These are phyloP conservation scores for Barnettozyma californica DNA, from an alignment of 805 yeast genomes.

Conservation along the genomic window DNA sequence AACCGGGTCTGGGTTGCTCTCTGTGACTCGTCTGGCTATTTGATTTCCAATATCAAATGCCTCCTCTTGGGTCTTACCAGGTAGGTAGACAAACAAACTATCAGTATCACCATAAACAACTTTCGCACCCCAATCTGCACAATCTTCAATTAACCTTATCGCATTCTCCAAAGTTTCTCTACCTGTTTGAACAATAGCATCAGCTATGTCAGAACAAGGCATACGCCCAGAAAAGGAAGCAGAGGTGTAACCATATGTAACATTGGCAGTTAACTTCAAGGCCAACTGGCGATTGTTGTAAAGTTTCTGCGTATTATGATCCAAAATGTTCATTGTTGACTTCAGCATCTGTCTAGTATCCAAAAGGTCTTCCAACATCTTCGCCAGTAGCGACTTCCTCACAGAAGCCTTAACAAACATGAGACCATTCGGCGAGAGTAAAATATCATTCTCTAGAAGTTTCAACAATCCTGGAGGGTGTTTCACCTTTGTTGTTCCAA, in stretches of 20 bases:
- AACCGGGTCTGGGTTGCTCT: constrained; percentile 72
- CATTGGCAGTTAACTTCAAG: constrained; percentile 85
- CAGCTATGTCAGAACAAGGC: constrained; percentile 96
- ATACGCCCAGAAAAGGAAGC: constrained; percentile 95
- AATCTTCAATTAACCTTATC: constrained; percentile 57
- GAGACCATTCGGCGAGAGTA: constrained; percentile 81
- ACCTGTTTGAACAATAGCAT: constrained; percentile 87
- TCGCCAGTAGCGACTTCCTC: constrained; percentile 69
- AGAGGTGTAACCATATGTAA: constrained; percentile 92
- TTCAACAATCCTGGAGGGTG: constrained; percentile 55
- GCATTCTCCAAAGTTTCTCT: constrained; percentile 77
- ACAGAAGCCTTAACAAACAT: constrained; percentile 64
- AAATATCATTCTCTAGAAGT: constrained; percentile 47
- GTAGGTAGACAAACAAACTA: constrained; percentile 83
- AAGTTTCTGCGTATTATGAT: constrained; percentile 43
- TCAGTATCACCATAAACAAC: constrained; percentile 98
- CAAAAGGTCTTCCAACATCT: constrained; percentile 78
- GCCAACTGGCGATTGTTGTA: constrained; percentile 81
- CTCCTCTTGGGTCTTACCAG: constrained; percentile 70
- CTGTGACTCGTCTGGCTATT: constrained; percentile 61
- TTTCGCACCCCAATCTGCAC: constrained; percentile 70
- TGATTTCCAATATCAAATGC: constrained; percentile 74
- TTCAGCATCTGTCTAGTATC: constrained; percentile 78
- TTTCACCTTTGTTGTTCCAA: constrained; percentile 45
- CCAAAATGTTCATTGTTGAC: constrained; percentile 58